phyloP scores from a whole-genome alignment of 1,284 basidiomycete genomes.

The Ganoderma lucidum region DNA sequence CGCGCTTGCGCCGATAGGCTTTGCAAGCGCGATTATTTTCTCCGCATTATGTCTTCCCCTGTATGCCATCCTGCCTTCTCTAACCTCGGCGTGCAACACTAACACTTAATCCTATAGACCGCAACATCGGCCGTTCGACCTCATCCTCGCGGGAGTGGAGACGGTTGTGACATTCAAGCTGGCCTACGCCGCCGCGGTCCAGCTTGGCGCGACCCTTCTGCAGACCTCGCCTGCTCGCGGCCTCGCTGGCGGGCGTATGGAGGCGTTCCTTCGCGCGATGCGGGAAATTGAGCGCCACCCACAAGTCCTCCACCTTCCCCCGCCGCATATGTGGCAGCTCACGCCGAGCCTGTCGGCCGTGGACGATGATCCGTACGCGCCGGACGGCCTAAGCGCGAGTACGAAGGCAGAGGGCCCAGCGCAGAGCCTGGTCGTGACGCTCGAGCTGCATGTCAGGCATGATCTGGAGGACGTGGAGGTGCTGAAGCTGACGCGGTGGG shows the following conservation, averaged over 20 bases:
- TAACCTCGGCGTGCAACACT: not conserved
- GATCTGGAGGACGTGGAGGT: constrained; percentile 80
- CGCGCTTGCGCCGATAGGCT: constrained; percentile 50
- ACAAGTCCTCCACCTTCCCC: constrained; percentile 78
- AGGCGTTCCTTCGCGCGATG: constrained; percentile 79
- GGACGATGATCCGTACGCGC: constrained; percentile 34
- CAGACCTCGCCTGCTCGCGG: constrained; percentile 85
- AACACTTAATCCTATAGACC: constrained; percentile 45
- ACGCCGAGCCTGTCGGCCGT: constrained; percentile 53
- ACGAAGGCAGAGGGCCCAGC: constrained; percentile 38
- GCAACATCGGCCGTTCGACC: constrained; percentile 75
- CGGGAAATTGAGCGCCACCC: constrained; percentile 87
- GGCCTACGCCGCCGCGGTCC: constrained; percentile 81
- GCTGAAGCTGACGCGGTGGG: constrained; percentile 75
- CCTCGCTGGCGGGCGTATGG: constrained; percentile 70
- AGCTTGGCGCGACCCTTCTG: constrained; percentile 84
- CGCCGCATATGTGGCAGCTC: constrained; percentile 89
- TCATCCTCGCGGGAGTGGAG: constrained; percentile 76
- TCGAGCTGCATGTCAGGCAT: constrained; percentile 78
- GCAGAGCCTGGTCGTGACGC: constrained; percentile 77
- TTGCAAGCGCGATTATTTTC: constrained; percentile 52
- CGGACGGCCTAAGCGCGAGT: constrained; percentile 24
- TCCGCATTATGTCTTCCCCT: constrained; percentile 55
- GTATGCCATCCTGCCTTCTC: constrained; percentile 48
- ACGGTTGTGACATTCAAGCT: constrained; percentile 82